Percentiles rank a stretch among this genome's conserved stretches.
Evolutionary conservation across 2,329 filamentous ascomycete genomes (phyloP).

Genomic region (Madurella mycetomatis): DNA sequence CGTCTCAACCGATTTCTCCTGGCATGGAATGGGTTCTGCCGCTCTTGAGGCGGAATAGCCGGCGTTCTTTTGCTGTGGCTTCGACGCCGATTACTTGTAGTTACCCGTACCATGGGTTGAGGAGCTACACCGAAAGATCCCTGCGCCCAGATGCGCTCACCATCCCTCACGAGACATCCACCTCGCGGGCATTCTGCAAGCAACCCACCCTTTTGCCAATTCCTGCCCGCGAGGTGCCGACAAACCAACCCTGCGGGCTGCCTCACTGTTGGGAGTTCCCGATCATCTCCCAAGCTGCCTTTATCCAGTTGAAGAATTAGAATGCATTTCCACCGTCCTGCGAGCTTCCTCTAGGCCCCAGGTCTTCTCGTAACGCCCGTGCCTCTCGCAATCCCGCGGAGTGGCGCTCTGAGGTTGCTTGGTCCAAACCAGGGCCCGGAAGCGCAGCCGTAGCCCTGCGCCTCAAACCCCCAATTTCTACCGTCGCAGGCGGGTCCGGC

Average conservation of each 20-base stretch:
- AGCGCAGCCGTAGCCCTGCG: constrained; percentile 24
- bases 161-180: not conserved
- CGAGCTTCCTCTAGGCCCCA: not conserved
- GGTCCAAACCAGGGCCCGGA: constrained; percentile 13
- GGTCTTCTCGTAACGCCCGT: not conserved
- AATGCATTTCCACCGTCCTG: not conserved
- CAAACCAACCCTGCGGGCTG: not conserved
- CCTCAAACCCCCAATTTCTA: constrained; percentile 18
- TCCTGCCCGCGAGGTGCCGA: not conserved
- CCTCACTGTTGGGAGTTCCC: not conserved
- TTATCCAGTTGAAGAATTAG: not conserved
- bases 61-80: constrained; percentile 13
- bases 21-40: constrained; percentile 3
- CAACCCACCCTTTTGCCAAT: not conserved
- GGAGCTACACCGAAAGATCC: not conserved
- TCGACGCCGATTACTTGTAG: not conserved
- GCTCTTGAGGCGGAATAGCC: constrained; percentile 11
- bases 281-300: not conserved
- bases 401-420: constrained; percentile 1
- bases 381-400: not conserved
- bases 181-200: not conserved
- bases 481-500: constrained; percentile 1
- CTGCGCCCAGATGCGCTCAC: not conserved
- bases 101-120: too few relatives aligned
- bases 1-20: not conserved